Percentiles rank a stretch among this genome's conserved stretches.
Conservation (phyloP, 257 asterid species). For the Anisodus acutangulus region DNA sequence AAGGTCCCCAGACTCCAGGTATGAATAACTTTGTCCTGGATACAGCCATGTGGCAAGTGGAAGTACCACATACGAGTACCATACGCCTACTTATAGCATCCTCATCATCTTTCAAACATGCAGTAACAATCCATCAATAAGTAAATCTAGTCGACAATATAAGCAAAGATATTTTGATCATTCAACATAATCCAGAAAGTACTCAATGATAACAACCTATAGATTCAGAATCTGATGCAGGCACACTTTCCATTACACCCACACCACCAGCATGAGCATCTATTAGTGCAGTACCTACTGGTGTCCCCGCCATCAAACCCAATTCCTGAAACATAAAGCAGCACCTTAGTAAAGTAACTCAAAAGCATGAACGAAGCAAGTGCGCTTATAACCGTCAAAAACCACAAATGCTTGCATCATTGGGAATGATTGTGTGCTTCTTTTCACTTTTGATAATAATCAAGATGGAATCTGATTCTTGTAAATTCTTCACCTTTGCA, state of each 20-base stretch:
- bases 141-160: not conserved
- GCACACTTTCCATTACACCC: conserved; percentile 92
- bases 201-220: conserved; percentile 50
- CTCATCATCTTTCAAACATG: conserved; percentile 59
- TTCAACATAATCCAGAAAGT: conserved; percentile 11
- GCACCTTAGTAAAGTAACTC: conserved; percentile 34
- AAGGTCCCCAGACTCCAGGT: conserved; percentile 99
- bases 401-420: conserved; percentile 29
- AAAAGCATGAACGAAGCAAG: conserved; percentile 20
- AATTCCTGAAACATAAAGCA: conserved; percentile 62
- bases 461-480: conserved; percentile 15
- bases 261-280: conserved; percentile 99
- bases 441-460: conserved; percentile 16
- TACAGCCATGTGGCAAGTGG: conserved; percentile 96
- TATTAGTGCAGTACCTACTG: conserved; percentile 92
- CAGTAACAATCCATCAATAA: conserved; percentile 30
- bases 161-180: not conserved
- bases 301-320: conserved; percentile 82
- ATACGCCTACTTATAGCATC: conserved; percentile 80
- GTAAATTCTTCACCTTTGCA: conserved; percentile 79
- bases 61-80: conserved; percentile 99
- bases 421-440: not conserved
- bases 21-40: conserved; percentile 79
- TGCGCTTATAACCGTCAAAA: conserved; percentile 14
- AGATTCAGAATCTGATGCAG: conserved; percentile 48